Evolutionary conservation across 768 basidiomycete genomes (phyloP), one percentile per base, ranked within the genome.

Genomic region (Mycena indigotica): DNA sequence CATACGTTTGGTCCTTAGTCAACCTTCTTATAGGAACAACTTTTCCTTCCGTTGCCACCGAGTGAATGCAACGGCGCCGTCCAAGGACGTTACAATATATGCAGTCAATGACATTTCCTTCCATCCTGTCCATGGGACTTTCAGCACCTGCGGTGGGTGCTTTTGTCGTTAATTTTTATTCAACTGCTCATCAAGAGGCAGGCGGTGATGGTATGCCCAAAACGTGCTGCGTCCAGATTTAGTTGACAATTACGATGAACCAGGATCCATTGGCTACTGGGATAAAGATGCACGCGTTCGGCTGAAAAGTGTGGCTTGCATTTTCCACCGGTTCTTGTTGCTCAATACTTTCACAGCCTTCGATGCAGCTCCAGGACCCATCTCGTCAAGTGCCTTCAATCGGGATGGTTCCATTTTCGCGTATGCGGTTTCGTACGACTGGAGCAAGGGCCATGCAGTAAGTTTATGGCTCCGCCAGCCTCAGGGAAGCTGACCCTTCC

Each of bases 251-350:
- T n/a, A n/a, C n/a, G n/a, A n/a, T n/a, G n/a, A n/a, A n/a, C n/a
- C n/a, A n/a, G n/a, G n/a, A n/a, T 88, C 88, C 2, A 87, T 95
- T 69, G 89, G 93, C 80, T 92, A 90, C 72, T 96, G 94, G 94
- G 94, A 97, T 73, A 95, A 94, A 74, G 90, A 95, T 65, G 87
- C 90, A 6, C 88, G 94, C 56, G 93, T 90, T 5, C 87, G 95
- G 38, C 82, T 98, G 75, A 97, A 95, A 77, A 86, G 93, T 95
- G 64, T 48, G 81, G 38, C 12, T 39, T 13, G 17, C 16, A 39
- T 51, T 52, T 62, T 59, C 15, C 67, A 6, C 26, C 44, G n/a
- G n/a, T n/a, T n/a, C n/a, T n/a, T 10, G n/a, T 38, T 38, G 10
- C 35, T 38, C 35, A 17, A 39, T 53, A 10, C 58, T 25, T 16